phyloP scores from a whole-genome alignment of 1,284 basidiomycete species.

The Vanrija sp. region DNA sequence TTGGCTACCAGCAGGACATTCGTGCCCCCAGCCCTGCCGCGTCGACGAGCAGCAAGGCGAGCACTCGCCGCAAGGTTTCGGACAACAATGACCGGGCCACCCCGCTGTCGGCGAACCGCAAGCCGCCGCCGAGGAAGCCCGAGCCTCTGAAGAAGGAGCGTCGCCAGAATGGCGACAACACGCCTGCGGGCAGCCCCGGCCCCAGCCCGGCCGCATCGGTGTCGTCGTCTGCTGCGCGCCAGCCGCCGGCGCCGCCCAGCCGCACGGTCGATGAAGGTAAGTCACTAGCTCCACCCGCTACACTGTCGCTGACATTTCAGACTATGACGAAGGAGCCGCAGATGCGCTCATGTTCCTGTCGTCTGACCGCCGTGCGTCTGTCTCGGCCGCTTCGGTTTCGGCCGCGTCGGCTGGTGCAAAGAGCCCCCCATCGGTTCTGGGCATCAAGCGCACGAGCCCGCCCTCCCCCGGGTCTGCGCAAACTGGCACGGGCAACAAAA shows the following conservation, averaged over 20 bases:
- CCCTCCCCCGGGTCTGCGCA: conserved; percentile 27
- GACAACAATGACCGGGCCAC: conserved; percentile 3
- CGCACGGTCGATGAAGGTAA: conserved; percentile 46
- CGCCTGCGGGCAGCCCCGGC: conserved; percentile 6
- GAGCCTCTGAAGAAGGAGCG: conserved; percentile 9
- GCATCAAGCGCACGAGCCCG: conserved; percentile 30
- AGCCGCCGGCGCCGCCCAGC: conserved; percentile 4
- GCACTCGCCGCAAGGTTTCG: conserved; percentile 15
- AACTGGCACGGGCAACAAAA: conserved; percentile 20
- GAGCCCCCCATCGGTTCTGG: conserved; percentile 11
- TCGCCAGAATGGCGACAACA: conserved; percentile 4
- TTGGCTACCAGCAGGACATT: conserved; percentile 12
- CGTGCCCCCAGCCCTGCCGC: conserved; percentile 37
- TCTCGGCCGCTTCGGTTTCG: background rate
- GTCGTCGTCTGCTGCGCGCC: background rate
- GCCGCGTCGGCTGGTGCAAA: conserved; percentile 9
- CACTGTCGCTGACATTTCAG: conserved; percentile 18
- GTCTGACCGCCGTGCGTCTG: conserved; percentile 27
- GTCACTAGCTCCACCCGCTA: background rate
- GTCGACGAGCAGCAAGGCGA: conserved; percentile 27
- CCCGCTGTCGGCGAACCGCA: background rate
- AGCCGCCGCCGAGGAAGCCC: conserved; percentile 1
- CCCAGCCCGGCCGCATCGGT: conserved; percentile 13
- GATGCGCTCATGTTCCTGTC: conserved; percentile 48
- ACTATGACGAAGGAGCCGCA: conserved; percentile 48